Percentiles rank a stretch among this genome's conserved stretches.
These are phyloP conservation scores for Pseudogymnoascus sp. DNA, from an alignment of 2,329 filamentous ascomycete genomes.

Conservation along the genomic window DNA sequence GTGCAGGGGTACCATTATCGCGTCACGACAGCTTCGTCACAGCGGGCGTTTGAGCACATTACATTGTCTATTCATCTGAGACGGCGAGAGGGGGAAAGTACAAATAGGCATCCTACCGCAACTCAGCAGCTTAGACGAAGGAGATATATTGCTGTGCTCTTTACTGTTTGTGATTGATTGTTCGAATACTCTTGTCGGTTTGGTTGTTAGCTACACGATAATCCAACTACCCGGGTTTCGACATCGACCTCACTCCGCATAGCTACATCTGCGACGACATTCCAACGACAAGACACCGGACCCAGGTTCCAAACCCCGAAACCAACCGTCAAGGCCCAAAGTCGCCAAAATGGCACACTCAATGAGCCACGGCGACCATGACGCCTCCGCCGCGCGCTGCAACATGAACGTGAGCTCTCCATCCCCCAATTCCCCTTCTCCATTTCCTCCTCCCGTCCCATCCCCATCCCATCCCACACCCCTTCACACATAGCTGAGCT, in stretches of 20 bases:
- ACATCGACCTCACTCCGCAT: background rate
- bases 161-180: background rate
- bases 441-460: conserved; percentile 5
- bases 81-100: background rate
- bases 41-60: conserved; percentile 3
- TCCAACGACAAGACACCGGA: background rate
- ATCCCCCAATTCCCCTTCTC: no score
- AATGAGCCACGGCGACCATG: conserved; percentile 51
- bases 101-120: background rate
- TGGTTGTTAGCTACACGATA: background rate
- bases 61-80: background rate
- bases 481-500: conserved; percentile 2
- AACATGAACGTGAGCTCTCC: conserved; percentile 72
- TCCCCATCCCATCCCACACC: background rate
- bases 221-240: background rate
- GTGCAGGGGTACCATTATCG: background rate
- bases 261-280: background rate
- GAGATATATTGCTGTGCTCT: background rate
- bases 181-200: background rate
- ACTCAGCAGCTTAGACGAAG: background rate
- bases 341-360: background rate
- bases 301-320: background rate
- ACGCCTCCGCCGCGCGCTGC: conserved; percentile 62
- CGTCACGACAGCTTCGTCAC: background rate
- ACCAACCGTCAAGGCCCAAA: background rate